Base-by-base conservation (phyloP, 2,329 filamentous ascomycete species). In the Hymenoscyphus fructigenus region DNA sequence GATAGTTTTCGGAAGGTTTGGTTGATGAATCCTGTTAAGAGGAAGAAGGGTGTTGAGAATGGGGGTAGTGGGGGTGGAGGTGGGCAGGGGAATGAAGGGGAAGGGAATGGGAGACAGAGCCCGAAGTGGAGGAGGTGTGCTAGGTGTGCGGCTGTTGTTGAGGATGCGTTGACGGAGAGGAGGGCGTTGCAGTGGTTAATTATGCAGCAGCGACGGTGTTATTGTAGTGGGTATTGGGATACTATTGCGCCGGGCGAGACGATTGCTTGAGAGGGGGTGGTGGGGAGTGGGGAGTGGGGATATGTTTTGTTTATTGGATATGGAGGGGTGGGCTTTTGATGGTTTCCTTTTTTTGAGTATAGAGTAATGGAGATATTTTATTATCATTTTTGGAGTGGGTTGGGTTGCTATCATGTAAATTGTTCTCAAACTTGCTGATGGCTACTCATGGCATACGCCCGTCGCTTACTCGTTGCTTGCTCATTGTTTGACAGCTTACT, bases 201-300 rank as follows among this genome's bases (percentile, higher is more conserved):
- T 57, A 74, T 75, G 73, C 75, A 76, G 67, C 73, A 75, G 62
- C 66, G 74, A 44, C 64, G 74, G 7, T 76, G 75, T 55, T 76
- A 73, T 61, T 76, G 75, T 65, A 69, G 71, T 57, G 75, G 75
- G 20, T 73, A 72, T 67, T 76, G 74, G 73, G 64, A 73, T 71
- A 74, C 70, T 47, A 60, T 76, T 59, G 55, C 63, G n/a, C 57
- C 63, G 36, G 73, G 73, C n/a, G 66, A 73, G 58, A 69, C 61
- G 44, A 59, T 69, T 60, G 69, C 71, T 69, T 75, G 64, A 71
- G 14, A 20, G 6, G 50, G n/a, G 5, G 38, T n/a, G n/a, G n/a
- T n/a, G 14, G 14, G 12, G 36, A 14, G 14, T 5, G 14, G 36
- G 34, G 34, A 12, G 34, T 38, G 1, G 12, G 28, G 28, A 29